Percentiles rank a stretch among this genome's conserved stretches.
phyloP scores from a whole-genome alignment of 495 filamentous ascomycete species.

The Jackrogersella multiformis region DNA sequence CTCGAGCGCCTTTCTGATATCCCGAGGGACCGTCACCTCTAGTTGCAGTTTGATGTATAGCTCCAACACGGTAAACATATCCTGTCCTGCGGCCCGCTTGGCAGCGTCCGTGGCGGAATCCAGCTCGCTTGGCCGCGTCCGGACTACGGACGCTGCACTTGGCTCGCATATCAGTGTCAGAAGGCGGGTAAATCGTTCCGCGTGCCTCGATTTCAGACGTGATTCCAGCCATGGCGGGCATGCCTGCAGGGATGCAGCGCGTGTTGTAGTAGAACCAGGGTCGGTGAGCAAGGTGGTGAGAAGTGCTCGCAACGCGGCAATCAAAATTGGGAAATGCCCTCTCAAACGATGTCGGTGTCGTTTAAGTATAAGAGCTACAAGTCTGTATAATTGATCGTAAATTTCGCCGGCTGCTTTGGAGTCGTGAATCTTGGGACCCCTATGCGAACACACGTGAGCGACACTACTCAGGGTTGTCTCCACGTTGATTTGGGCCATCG shows the following conservation, averaged over 20 bases:
- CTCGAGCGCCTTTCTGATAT: constrained; percentile 73
- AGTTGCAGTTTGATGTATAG: constrained; percentile 76
- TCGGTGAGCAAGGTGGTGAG: constrained; percentile 38
- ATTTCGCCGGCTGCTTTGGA: constrained; percentile 58
- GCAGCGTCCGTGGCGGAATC: constrained; percentile 81
- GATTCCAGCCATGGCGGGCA: constrained; percentile 41
- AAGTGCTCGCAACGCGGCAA: constrained; percentile 39
- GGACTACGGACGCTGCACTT: constrained; percentile 73
- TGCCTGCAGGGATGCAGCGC: constrained; percentile 38
- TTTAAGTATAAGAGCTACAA: constrained; percentile 67
- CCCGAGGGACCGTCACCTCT: constrained; percentile 53
- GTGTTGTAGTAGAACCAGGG: constrained; percentile 15
- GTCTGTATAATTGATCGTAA: constrained; percentile 68
- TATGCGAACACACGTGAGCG: constrained; percentile 59
- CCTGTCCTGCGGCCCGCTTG: constrained; percentile 76
- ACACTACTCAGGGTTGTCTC: constrained; percentile 69
- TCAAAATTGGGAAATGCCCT: constrained; percentile 50
- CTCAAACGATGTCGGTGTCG: constrained; percentile 57
- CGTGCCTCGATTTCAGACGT: constrained; percentile 59
- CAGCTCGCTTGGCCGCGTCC: constrained; percentile 59
- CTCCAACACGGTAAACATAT: constrained; percentile 76
- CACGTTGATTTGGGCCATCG: constrained; percentile 75
- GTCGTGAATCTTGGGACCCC: constrained; percentile 42
- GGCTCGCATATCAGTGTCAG: constrained; percentile 83
- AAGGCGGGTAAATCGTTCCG: constrained; percentile 72